A percentile compares a stretch with the other conserved stretches of the same genome.
phyloP scores from a whole-genome alignment of 2,329 filamentous ascomycete genomes.

The Dactylellina leptospora region DNA sequence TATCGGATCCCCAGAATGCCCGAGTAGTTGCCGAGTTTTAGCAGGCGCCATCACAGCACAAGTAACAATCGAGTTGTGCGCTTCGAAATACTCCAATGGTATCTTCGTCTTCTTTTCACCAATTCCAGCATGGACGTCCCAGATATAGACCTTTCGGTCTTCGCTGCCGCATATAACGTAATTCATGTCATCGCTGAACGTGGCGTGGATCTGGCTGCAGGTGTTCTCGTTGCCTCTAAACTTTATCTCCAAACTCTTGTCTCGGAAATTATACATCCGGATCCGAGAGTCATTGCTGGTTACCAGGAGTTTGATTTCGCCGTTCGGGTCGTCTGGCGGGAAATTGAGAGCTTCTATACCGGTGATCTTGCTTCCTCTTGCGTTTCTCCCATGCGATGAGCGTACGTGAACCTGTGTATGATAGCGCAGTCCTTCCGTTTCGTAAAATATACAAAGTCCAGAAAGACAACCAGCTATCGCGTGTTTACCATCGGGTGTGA shows the following conservation, averaged over 20 bases:
- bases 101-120: slow-evolving; percentile 75
- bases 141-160: slow-evolving; percentile 88
- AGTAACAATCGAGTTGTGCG: slow-evolving; percentile 86
- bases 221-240: slow-evolving; percentile 91
- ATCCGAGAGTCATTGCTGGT: slow-evolving; percentile 95
- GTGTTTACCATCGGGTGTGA: slow-evolving; percentile 88
- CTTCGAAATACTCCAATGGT: slow-evolving; percentile 88
- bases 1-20: slow-evolving; percentile 86
- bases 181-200: slow-evolving; percentile 83
- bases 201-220: slow-evolving; percentile 87
- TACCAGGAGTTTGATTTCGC: slow-evolving; percentile 82
- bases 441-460: slow-evolving; percentile 87
- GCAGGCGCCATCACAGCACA: slow-evolving; percentile 85
- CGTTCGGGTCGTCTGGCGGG: slow-evolving; percentile 67
- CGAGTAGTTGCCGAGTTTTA: slow-evolving; percentile 78
- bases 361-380: slow-evolving; percentile 96
- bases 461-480: slow-evolving; percentile 88
- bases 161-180: slow-evolving; percentile 95
- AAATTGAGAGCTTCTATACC: slow-evolving; percentile 80
- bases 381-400: slow-evolving; percentile 88
- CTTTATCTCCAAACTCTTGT: slow-evolving; percentile 86
- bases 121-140: slow-evolving; percentile 73
- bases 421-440: slow-evolving; percentile 87
- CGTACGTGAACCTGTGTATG: slow-evolving; percentile 91
- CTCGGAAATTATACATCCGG: slow-evolving; percentile 84